A percentile compares a stretch with the other conserved stretches of the same genome.
These are phyloP conservation scores for Symbiodinium natans DNA, from an alignment of 73 alveolate genomes.

Conservation along the genomic window DNA sequence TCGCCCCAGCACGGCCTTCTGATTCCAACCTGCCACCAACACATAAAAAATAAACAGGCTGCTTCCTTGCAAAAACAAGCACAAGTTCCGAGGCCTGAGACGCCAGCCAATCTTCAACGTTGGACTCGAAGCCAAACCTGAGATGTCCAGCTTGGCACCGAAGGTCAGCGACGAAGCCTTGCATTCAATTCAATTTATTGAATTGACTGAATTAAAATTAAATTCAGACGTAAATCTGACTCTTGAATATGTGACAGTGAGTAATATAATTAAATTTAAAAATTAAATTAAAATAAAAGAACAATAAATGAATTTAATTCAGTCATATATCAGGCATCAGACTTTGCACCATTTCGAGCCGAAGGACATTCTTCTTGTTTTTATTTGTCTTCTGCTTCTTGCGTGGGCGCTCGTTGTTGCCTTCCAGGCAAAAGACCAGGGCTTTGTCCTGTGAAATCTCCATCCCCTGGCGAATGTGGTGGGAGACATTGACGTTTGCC, in stretches of 20 bases:
- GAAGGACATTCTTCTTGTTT: background rate
- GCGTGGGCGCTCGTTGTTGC: background rate
- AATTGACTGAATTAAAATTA: too few species aligned
- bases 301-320: too few species aligned
- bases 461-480: background rate
- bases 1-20: background rate
- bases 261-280: too few species aligned
- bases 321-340: too few species aligned
- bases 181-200: too few species aligned
- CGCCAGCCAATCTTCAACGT: constrained; percentile 12
- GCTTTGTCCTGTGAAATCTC: background rate
- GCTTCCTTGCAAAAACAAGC: background rate
- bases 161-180: background rate
- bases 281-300: too few species aligned
- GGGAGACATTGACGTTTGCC: background rate
- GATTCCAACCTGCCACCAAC: constrained; percentile 7
- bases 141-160: background rate
- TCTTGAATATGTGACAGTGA: too few species aligned
- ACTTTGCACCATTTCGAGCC: too few species aligned
- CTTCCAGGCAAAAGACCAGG: background rate
- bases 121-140: background rate
- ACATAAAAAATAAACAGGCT: background rate
- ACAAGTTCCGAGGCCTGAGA: background rate
- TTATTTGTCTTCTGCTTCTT: background rate
- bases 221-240: too few species aligned